phyloP scores from a whole-genome alignment of 2,329 filamentous ascomycete species.

The Trichophyton rubrum region DNA sequence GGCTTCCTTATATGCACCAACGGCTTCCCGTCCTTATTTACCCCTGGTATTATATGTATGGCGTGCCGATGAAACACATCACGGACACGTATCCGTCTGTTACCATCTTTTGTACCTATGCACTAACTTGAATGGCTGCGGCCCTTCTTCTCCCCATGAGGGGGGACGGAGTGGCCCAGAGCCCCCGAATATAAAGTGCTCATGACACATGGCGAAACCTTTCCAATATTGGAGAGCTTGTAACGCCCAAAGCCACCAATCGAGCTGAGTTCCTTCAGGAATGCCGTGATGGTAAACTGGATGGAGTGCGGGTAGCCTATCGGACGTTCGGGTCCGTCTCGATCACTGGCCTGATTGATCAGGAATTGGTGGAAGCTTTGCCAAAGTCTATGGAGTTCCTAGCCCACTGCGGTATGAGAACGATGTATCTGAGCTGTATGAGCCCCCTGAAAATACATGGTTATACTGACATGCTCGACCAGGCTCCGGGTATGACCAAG shows the following conservation, averaged over 20 bases:
- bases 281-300: slow-evolving; percentile 51
- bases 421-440: not conserved
- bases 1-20: not conserved
- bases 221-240: slow-evolving; percentile 48
- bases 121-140: not conserved
- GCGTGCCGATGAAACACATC: not conserved
- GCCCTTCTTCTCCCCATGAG: not conserved
- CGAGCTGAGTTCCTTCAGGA: slow-evolving; percentile 58
- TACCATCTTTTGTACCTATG: not conserved
- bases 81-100: not conserved
- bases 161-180: not conserved
- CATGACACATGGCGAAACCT: slow-evolving; percentile 11
- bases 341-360: slow-evolving; percentile 58
- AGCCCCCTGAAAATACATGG: not conserved
- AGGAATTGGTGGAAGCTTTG: slow-evolving; percentile 49
- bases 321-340: slow-evolving; percentile 55
- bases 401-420: slow-evolving; percentile 28
- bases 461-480: not conserved
- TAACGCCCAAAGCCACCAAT: slow-evolving; percentile 48
- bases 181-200: slow-evolving; percentile 7
- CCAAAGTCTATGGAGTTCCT: slow-evolving; percentile 29
- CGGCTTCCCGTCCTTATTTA: not conserved
- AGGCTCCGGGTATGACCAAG: slow-evolving; percentile 74
- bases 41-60: not conserved
- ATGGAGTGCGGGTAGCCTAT: slow-evolving; percentile 53